Base-by-base conservation (phyloP, 2,329 filamentous ascomycete species). In the Fusarium devonianum region DNA sequence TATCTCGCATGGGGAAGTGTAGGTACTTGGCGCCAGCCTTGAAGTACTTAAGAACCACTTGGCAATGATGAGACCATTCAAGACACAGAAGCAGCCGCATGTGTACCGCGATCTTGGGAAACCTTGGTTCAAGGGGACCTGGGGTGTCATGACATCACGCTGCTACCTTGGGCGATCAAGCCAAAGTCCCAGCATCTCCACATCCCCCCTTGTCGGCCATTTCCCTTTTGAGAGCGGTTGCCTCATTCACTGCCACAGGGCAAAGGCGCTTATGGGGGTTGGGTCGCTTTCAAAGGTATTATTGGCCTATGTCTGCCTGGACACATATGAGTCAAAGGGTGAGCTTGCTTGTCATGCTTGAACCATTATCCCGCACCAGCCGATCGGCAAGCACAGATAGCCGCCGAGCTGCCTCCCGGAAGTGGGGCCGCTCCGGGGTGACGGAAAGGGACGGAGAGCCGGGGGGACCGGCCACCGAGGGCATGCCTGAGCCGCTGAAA, bases 191-290 rank as follows among this genome's bases (percentile, higher is more conserved):
- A 45, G 32, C 48, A 23, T 37, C 26, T 41, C 39, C 41, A 37
- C 51, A 41, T 33, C 42, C 14, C 46, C 18, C 23, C 49, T 29
- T 51, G 46, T 55, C 39, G 39, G 30, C 46, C 18, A 16, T 38
- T 34, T 30, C 40, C 49, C 53, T 55, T 45, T 42, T 39, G 45
- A 47, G 41, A 49, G 35, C 52, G 59, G 62, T 57, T 65, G 63
- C 61, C 58, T 63, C 56, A 65, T 67, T 63, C 65, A 67, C 61
- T 67, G 65, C 65, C 65, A 67, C 65, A 65, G 52, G 56, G 59
- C 57, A 39, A 56, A 44, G 58, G 52, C 46, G 47, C 50, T 66
- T 65, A 65, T 65, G 54, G 36, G 49, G 46, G 40, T 28, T 18
- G 13, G 19, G 23, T 21, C 22, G 26, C 12, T 25, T 43, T n/a